Base-by-base conservation (phyloP, 371 early-diverging fungal species). In the Rhizopus sp. region DNA sequence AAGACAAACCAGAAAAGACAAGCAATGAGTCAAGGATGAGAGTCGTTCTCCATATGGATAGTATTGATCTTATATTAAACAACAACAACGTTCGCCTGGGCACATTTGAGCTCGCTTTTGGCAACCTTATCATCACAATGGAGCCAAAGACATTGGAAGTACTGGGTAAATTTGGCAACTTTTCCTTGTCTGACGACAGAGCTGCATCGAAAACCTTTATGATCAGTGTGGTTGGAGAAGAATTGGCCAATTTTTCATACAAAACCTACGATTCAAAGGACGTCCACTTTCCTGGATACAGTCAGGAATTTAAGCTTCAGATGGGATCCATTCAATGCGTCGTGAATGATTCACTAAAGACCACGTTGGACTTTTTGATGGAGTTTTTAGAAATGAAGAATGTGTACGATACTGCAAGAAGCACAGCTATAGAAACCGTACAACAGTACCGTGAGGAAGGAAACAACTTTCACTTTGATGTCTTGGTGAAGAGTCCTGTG, bases 361-460 rank as follows among this genome's bases (percentile, higher is more conserved):
- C 70, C 5, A 70, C 82, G 7, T 64, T 86, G 37, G 68, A 59
- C 30, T 94, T 85, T 63, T 78, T 91, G 23, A 80, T 77, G 46
- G 82, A 90, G 52, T 93, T 98, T 72, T 82, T 91, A 3, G 81
- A 85, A 41, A 94, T 97, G 95, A 92, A 95, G 50, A 78, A 82
- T 13, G 73, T 95, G 2, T 89, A 92, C 59, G 97, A 97, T 58
- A 75, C 87, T 5, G 97, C 97, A 3, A 77, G 96, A 7, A 75
- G 78, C 30, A 92, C 93, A 4, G 95, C 96, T 3, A 80, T 86
- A 0, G 86, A 93, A 53, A 84, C 87, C 31, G 93, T 94, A 0
- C 77, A 82, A 34, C 91, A 92, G 45, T 70, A 89, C 13, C 62
- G 77, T 41, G 78, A 75, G 44, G 73, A 67, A 5, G 78, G 72